phyloP scores from a whole-genome alignment of 441 rosid genomes.

The Monsonia emarginata region DNA sequence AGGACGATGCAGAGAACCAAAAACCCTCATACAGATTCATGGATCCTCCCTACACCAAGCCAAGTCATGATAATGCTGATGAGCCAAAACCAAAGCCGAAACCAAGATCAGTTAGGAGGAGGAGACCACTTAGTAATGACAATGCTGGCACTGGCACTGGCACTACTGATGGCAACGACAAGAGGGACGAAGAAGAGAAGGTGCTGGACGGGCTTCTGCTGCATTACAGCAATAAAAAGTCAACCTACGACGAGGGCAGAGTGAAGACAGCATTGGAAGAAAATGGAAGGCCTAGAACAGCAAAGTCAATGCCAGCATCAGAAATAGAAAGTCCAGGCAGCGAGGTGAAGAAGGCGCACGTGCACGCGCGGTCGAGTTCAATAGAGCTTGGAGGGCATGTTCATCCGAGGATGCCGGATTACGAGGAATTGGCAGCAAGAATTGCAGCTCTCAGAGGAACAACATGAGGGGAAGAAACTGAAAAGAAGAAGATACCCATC shows the following conservation, averaged over 20 bases:
- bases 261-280: too few species aligned
- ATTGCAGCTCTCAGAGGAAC: constrained; percentile 26
- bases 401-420: constrained; percentile 33
- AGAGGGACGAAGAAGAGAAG: constrained; percentile 33
- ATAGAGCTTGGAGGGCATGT: constrained; percentile 22
- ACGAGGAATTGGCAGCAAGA: constrained; percentile 34
- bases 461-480: too few species aligned
- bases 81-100: constrained; percentile 25
- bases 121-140: constrained; percentile 24
- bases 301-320: not conserved
- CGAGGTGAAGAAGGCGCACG: constrained; percentile 17
- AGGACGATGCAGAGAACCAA: constrained; percentile 27
- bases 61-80: too few species aligned
- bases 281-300: too few species aligned
- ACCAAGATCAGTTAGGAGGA: constrained; percentile 51
- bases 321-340: constrained; percentile 5
- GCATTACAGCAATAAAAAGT: constrained; percentile 27
- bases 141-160: too few species aligned
- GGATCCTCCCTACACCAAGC: too few species aligned
- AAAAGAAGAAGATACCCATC: too few species aligned
- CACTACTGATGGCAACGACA: too few species aligned
- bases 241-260: constrained; percentile 9
- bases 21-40: too few species aligned
- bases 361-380: constrained; percentile 28
- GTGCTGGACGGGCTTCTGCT: constrained; percentile 27